A percentile compares a stretch with the other conserved stretches of the same genome.
These are phyloP conservation scores for Colletotrichum sp. DNA, from an alignment of 2,329 filamentous ascomycete genomes.

Conservation along the genomic window DNA sequence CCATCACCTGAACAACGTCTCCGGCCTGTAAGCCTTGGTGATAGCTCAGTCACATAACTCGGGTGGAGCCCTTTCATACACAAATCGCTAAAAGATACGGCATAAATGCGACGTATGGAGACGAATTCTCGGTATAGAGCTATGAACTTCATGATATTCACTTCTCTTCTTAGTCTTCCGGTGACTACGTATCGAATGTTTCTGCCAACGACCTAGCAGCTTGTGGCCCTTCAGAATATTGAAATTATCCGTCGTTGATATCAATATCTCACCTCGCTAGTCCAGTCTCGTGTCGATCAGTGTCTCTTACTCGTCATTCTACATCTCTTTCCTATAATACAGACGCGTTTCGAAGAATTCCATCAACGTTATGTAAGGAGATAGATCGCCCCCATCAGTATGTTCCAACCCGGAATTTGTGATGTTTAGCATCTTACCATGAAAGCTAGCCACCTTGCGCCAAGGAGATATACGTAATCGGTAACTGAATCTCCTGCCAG, in stretches of 20 bases:
- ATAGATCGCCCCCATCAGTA: background rate
- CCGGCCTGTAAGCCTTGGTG: accelerated
- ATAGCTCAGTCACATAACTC: background rate
- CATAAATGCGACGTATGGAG: too few relatives aligned
- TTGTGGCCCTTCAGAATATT: background rate
- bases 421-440: too few relatives aligned
- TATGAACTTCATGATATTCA: too few relatives aligned
- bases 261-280: background rate
- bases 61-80: accelerated
- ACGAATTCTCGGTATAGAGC: too few relatives aligned
- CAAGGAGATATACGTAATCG: too few relatives aligned
- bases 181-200: background rate
- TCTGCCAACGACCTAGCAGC: background rate
- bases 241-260: background rate
- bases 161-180: too few relatives aligned
- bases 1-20: background rate
- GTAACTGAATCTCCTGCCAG: too few relatives aligned
- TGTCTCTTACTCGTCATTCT: background rate
- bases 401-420: accelerated
- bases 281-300: background rate
- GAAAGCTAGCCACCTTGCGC: too few relatives aligned
- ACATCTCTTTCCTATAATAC: background rate
- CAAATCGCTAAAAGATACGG: background rate
- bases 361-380: too few relatives aligned
- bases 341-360: background rate